Evolutionary conservation across 2,329 filamentous ascomycete species (phyloP), one percentile per base, ranked within the genome.

Genomic region (Ceratocystis huliohia): DNA sequence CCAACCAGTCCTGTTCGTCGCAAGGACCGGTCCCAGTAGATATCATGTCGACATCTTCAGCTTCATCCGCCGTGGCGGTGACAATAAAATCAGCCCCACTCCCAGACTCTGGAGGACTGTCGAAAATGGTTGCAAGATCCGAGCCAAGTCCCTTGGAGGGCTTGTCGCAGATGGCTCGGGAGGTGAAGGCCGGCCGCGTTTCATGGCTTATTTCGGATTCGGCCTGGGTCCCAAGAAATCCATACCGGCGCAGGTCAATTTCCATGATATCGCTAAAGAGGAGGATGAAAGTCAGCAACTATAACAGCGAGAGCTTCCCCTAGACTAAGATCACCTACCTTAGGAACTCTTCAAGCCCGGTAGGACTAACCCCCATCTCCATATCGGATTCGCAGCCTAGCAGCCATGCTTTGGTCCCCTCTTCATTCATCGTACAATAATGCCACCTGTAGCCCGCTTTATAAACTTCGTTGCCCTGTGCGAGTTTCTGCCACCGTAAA

Each of bases 361-460:
- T 87, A 15, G 84, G 82, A 1, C 83, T 87, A 17, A 87, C 79
- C 48, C 87, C 87, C 61, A 86, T 84, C 5, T 82, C 79, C 20
- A 81, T 78, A 69, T 96, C 91, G 2, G 89, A 87, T 1, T 89
- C 89, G 72, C 91, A 96, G 7, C 94, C 94, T n/a, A 99, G 81
- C 28, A 99, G 80, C 92, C 94, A 99, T 6, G 91, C 94, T 74
- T 96, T 96, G 5, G 94, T 96, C 5, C 93, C 93, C 71, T 96
- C 90, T 68, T 94, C 87, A 73, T 96, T 95, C 76, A 96, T 88
- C 2, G 91, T 96, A 74, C 94, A 97, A 74, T 99, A 99, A 75
- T 97, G 93, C 94, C 94, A 99, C 68, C 93, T 85, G 74, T 94
- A 97, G n/a, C 88, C 90, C 0, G 86, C 80, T 71, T 89, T 89